Percentiles rank a stretch among this genome's conserved stretches.
Conservation (phyloP, 2,329 filamentous ascomycete genomes). For the Plectosphaerella plurivora region DNA sequence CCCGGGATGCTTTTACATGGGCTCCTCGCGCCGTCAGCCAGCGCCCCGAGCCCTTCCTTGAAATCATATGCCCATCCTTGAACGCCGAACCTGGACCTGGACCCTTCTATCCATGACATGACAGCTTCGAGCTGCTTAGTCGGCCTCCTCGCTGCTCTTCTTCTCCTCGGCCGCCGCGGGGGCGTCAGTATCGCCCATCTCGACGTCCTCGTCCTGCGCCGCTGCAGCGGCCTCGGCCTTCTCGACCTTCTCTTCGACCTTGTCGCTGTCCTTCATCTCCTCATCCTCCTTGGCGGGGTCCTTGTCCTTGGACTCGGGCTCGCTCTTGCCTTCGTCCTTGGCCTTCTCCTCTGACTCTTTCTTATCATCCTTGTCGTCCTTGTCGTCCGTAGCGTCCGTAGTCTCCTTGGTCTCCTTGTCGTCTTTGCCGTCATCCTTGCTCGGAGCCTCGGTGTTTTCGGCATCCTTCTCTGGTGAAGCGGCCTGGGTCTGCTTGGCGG, state of each 20-base stretch:
- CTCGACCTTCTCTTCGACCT: conserved; percentile 7
- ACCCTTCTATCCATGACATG: no score
- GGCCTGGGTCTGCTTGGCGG: conserved; percentile 8
- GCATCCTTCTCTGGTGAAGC: conserved; percentile 6
- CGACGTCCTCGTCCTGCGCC: conserved; percentile 42
- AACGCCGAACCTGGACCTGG: not conserved
- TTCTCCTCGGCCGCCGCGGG: conserved; percentile 24
- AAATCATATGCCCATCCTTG: not conserved
- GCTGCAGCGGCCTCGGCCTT: conserved; percentile 14
- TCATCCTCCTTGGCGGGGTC: conserved; percentile 1
- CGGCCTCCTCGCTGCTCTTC: not conserved
- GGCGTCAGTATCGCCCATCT: conserved; percentile 43
- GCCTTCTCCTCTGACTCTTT: conserved; percentile 7
- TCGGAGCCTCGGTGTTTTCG: not conserved
- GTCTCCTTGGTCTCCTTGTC: conserved; percentile 14
- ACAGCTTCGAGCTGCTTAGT: not conserved
- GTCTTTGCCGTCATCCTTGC: not conserved
- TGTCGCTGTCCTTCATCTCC: conserved; percentile 15
- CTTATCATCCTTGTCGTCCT: conserved; percentile 8
- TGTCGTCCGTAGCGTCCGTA: conserved; percentile 10
- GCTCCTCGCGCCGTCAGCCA: no score
- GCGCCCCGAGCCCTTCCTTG: not conserved
- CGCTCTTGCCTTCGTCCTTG: conserved; percentile 5
- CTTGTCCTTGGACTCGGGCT: not conserved
- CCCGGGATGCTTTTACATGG: no score